Evolutionary conservation across 148 eudicot species (phyloP).

Genomic region (Agrostemma githago): DNA sequence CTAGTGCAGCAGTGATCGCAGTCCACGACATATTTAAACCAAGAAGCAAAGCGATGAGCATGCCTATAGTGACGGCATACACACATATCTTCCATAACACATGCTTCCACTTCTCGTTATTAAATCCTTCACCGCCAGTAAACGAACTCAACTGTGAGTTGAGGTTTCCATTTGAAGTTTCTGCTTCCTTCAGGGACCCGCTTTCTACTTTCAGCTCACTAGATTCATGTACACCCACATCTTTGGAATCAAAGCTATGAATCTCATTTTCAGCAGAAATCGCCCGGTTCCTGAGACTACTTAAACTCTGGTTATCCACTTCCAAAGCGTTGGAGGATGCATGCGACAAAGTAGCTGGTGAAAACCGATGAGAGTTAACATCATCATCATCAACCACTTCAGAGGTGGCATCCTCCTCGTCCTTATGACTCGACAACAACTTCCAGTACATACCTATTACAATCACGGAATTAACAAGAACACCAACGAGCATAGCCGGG

Average conservation of each 20-base stretch:
- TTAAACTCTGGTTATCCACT: constrained; percentile 22
- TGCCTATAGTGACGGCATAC: constrained; percentile 67
- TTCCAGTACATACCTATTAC: constrained; percentile 70
- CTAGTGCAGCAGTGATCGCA: constrained; percentile 86
- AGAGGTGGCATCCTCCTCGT: constrained; percentile 46
- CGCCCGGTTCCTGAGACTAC: constrained; percentile 37
- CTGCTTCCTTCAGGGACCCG: constrained; percentile 20
- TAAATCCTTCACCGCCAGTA: constrained; percentile 15
- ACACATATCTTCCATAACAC: constrained; percentile 74
- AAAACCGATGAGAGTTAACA: constrained; percentile 64
- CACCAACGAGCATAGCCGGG: constrained; percentile 52
- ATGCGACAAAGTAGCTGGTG: constrained; percentile 72
- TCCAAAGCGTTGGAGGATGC: constrained; percentile 40
- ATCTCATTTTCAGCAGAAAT: constrained; percentile 37
- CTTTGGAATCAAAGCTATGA: constrained; percentile 36
- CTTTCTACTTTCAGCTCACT: constrained; percentile 26
- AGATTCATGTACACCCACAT: constrained; percentile 23
- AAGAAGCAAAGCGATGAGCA: constrained; percentile 60
- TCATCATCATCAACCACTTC: constrained; percentile 61
- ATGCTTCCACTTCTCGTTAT: constrained; percentile 43
- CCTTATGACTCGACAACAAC: constrained; percentile 58
- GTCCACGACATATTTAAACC: constrained; percentile 95
- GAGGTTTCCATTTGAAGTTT: constrained; percentile 19
- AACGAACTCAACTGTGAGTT: constrained; percentile 15
- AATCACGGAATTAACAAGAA: constrained; percentile 41